These are phyloP conservation scores for Rhizophagus sp. DNA, from an alignment of 192 early-diverging fungal species.

Conservation along the genomic window DNA sequence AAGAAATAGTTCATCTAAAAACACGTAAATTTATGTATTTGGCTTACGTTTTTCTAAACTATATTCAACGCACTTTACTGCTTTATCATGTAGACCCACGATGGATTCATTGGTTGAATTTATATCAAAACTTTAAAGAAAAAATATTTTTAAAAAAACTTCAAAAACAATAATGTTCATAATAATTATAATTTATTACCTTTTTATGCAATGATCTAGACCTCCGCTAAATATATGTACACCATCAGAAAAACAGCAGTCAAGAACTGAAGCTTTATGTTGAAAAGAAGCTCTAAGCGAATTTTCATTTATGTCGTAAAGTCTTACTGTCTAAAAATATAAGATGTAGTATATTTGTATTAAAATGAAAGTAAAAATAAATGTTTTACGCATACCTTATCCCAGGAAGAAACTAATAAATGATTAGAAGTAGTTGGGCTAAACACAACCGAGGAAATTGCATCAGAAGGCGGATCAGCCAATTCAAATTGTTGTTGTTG, in stretches of 20 bases:
- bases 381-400: constrained; percentile 60
- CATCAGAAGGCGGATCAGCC: constrained; percentile 79
- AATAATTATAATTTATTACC: constrained; percentile 40
- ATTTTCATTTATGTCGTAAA: constrained; percentile 80
- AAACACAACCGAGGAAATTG: constrained; percentile 78
- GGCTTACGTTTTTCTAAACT: constrained; percentile 47
- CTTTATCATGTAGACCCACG: constrained; percentile 81
- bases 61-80: constrained; percentile 70
- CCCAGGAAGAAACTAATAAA: constrained; percentile 89
- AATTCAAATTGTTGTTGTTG: constrained; percentile 58
- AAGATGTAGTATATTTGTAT: not conserved
- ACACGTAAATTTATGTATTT: not conserved
- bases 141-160: not conserved
- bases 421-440: constrained; percentile 61
- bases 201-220: constrained; percentile 66
- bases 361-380: not conserved
- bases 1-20: not conserved
- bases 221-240: constrained; percentile 72
- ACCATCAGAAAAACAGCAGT: constrained; percentile 68
- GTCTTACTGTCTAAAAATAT: constrained; percentile 64
- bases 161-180: not conserved
- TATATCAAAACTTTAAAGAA: constrained; percentile 61
- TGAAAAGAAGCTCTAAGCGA: constrained; percentile 53
- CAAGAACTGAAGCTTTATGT: constrained; percentile 76
- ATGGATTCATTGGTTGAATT: constrained; percentile 52